Percentiles rank a stretch among this genome's conserved stretches.
Evolutionary conservation across 345 rosid genomes (phyloP).

Genomic region (Geranium brycei): DNA sequence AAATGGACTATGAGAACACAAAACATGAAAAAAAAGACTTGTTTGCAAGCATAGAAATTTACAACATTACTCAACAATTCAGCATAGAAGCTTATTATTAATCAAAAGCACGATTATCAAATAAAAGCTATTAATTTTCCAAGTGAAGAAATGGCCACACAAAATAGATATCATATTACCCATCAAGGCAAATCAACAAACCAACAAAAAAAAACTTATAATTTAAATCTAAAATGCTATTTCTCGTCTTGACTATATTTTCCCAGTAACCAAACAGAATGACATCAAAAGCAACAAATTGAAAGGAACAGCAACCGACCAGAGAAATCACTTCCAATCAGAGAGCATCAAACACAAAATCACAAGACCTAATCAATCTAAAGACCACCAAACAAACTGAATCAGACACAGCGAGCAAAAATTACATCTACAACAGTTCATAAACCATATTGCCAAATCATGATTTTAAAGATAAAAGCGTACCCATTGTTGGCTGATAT

Average conservation of each 20-base stretch:
- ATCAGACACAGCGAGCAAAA: neutral
- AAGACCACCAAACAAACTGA: neutral
- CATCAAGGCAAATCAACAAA: no score
- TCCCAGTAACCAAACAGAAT: neutral
- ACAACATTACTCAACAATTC: neutral
- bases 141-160: no score
- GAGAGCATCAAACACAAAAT: neutral
- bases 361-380: neutral
- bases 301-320: neutral
- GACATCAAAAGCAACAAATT: neutral
- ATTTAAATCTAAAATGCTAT: neutral
- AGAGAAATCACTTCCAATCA: neutral
- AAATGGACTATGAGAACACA: no score
- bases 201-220: no score
- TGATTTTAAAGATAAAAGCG: neutral
- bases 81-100: no score
- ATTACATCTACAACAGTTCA: neutral
- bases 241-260: neutral
- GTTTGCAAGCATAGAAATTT: no score
- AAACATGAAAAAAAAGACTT: no score
- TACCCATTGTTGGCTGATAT: neutral
- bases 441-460: neutral
- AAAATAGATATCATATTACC: neutral
- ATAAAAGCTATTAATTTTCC: neutral
- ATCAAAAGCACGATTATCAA: no score